Conservation (phyloP, 1,284 basidiomycete species). For the Coriolopsis trogii region DNA sequence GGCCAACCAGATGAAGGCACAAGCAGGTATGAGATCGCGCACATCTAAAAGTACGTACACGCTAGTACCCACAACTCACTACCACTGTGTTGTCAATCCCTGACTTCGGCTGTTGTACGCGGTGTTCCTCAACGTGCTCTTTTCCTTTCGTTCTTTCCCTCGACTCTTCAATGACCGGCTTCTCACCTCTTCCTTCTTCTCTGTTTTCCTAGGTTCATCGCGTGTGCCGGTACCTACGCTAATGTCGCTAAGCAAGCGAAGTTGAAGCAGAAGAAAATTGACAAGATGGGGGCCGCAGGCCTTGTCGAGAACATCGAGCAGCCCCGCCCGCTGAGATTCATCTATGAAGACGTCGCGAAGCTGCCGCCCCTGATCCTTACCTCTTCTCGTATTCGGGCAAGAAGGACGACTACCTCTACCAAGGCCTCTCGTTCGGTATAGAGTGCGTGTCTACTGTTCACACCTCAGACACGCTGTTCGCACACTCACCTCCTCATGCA, state of each 20-base stretch:
- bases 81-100: not conserved
- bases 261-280: conserved; percentile 99
- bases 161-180: not conserved
- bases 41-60: conserved; percentile 86
- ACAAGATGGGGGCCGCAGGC: conserved; percentile 99
- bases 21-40: conserved; percentile 97
- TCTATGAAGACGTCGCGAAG: conserved; percentile 94
- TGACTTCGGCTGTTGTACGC: conserved; percentile 1
- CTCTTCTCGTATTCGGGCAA: conserved; percentile 96
- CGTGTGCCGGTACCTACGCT: conserved; percentile 97
- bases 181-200: conserved; percentile 1
- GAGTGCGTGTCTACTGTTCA: conserved; percentile 58
- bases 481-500: conserved; percentile 35
- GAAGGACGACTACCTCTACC: conserved; percentile 87
- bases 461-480: conserved; percentile 23
- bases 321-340: conserved; percentile 81
- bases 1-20: conserved; percentile 99
- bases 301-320: conserved; percentile 88
- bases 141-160: not conserved
- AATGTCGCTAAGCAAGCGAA: conserved; percentile 99
- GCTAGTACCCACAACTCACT: not conserved
- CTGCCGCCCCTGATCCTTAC: conserved; percentile 98
- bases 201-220: conserved; percentile 75
- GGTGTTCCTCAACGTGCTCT: not conserved
- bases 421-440: conserved; percentile 91